Conservation (phyloP, 108 stramenopile genomes). For the Schizochytrium sp. region DNA sequence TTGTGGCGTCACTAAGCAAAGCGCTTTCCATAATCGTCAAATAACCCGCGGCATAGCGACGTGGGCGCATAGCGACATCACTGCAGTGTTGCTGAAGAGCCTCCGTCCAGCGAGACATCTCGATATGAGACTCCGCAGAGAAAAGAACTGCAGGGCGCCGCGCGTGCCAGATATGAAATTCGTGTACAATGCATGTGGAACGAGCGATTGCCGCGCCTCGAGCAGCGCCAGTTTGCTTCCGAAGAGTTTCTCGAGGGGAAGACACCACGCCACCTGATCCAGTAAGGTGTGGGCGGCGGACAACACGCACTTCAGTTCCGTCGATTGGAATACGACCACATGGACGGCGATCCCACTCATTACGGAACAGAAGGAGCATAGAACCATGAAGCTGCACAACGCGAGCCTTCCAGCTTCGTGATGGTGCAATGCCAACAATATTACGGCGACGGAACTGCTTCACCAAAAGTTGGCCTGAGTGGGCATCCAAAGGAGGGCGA, state of each 20-base stretch:
- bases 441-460: slow-evolving; percentile 27
- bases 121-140: slow-evolving; percentile 26
- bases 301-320: slow-evolving; percentile 50
- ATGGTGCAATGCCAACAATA: background rate
- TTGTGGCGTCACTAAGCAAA: background rate
- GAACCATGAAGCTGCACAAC: slow-evolving; percentile 36
- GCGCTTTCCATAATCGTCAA: background rate
- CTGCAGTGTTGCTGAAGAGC: background rate
- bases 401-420: slow-evolving; percentile 51
- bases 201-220: background rate
- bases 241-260: background rate
- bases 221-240: background rate
- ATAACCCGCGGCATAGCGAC: slow-evolving; percentile 37
- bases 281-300: slow-evolving; percentile 39
- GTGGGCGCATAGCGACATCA: slow-evolving; percentile 14
- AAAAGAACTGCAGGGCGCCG: slow-evolving; percentile 25
- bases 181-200: slow-evolving; percentile 36
- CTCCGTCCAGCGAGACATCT: slow-evolving; percentile 55
- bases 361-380: background rate
- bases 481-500: background rate
- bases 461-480: slow-evolving; percentile 28
- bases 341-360: slow-evolving; percentile 37
- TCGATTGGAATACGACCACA: background rate
- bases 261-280: background rate
- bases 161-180: slow-evolving; percentile 50